Percentiles rank a stretch among this genome's conserved stretches.
These are phyloP conservation scores for Picea mariana DNA, from an alignment of 83 land plant genomes.

Conservation along the genomic window DNA sequence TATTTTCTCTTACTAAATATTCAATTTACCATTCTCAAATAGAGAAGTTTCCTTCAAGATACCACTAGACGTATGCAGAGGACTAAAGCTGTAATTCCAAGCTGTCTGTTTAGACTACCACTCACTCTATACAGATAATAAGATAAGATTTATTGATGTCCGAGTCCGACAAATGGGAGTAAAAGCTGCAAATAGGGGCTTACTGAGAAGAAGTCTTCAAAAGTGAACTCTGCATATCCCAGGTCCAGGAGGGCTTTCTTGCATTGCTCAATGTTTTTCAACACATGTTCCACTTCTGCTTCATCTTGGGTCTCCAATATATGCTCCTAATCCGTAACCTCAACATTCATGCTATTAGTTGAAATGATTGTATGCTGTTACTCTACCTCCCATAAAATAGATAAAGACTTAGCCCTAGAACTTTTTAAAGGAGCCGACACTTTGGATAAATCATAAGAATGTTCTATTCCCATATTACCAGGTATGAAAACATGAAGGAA, in stretches of 20 bases:
- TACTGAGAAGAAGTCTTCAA: slow-evolving; percentile 94
- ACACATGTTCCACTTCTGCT: slow-evolving; percentile 71
- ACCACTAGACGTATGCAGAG: no score
- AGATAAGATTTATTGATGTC: no score
- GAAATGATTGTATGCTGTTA: slow-evolving; percentile 4
- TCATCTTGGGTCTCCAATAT: slow-evolving; percentile 75
- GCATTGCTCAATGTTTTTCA: slow-evolving; percentile 64
- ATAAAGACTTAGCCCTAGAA: neutral
- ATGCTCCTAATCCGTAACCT: slow-evolving; percentile 65
- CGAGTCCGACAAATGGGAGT: no score
- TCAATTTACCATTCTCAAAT: no score
- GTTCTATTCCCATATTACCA: slow-evolving; percentile 29
- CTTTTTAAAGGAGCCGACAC: neutral
- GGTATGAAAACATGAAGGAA: slow-evolving; percentile 68
- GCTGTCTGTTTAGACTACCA: no score
- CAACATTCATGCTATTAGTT: slow-evolving; percentile 16
- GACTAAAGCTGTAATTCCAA: no score
- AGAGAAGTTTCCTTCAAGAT: no score
- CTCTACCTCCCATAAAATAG: slow-evolving; percentile 12
- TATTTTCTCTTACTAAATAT: no score
- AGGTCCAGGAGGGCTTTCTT: slow-evolving; percentile 70
- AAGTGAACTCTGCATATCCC: slow-evolving; percentile 93
- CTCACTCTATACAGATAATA: no score
- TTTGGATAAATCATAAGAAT: neutral
- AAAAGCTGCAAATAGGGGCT: slow-evolving; percentile 15